Evolutionary conservation across 306 rosid species (phyloP), one percentile per base, ranked within the genome.

Genomic region (Fragaria ananassa): DNA sequence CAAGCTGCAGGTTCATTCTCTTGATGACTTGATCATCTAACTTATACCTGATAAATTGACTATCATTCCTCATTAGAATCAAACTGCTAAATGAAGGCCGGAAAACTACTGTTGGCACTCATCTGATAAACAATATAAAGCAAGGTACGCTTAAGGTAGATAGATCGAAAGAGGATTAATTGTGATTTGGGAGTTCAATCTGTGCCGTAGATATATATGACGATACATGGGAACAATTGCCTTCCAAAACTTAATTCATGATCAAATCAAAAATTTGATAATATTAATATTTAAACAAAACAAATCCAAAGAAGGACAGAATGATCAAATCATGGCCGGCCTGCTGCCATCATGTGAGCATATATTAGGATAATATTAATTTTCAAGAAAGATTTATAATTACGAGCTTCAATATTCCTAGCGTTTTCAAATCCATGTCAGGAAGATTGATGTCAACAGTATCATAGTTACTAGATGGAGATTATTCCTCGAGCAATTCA

Each of bases 361-460:
- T 35, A 35, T 51, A 8, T 21, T 14, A 68, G 17, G 72, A 12
- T 45, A 68, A 29, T 15, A 29, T 29, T 29, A 2, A 29, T 61
- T 61, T 61, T 8, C 41, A 5, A 7, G n/a, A 31, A 5, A 31
- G 67, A 61, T 9, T 6, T 27, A 29, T 29, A 25, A 61, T 61
- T 61, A 13, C 17, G 67, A 29, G 67, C 67, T 61, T 15, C 63
- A 57, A 9, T 57, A 31, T 31, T 29, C 41, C 67, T 61, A 61
- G 67, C 60, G 42, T 21, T 35, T 10, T 72, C 76, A 57, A 15
- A 73, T 73, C 76, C 76, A 39, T 39, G 76, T 41, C 19, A 73
- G 68, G 44, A 73, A 25, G 76, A 57, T 73, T 5, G 54, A 57
- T 57, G 31, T 53, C 67, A 21, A 73, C 53, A 73, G 27, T 34